These are phyloP conservation scores for Harrya chromipes DNA, from an alignment of 768 basidiomycete genomes.

Conservation along the genomic window DNA sequence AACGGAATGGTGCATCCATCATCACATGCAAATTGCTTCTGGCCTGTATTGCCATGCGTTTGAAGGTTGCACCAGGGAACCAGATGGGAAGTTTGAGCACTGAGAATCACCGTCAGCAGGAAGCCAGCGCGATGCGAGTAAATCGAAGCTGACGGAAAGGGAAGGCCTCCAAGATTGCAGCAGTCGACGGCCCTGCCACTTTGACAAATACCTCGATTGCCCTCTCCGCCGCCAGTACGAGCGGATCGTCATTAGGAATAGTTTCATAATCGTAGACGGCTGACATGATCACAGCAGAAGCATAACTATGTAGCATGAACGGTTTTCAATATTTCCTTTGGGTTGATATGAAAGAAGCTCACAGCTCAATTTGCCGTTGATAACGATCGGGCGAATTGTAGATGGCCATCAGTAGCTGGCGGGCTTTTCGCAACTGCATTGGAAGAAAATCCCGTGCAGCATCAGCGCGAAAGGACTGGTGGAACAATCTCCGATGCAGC, in stretches of 20 bases:
- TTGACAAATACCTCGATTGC: slow-evolving; percentile 27
- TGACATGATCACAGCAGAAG: slow-evolving; percentile 33
- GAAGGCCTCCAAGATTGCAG: slow-evolving; percentile 30
- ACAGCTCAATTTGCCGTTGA: slow-evolving; percentile 31
- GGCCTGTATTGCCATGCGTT: slow-evolving; percentile 28
- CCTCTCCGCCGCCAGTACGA: slow-evolving; percentile 29
- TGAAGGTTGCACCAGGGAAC: slow-evolving; percentile 36
- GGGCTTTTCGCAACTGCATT: slow-evolving; percentile 27
- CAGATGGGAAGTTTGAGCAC: slow-evolving; percentile 31
- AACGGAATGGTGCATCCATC: slow-evolving; percentile 29
- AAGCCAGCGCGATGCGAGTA: background rate
- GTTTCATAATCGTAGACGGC: slow-evolving; percentile 34
- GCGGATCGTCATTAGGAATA: slow-evolving; percentile 24
- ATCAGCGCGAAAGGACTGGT: slow-evolving; percentile 31
- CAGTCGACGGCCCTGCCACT: slow-evolving; percentile 23
- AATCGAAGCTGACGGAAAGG: slow-evolving; percentile 28
- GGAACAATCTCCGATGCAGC: slow-evolving; percentile 32
- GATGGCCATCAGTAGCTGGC: slow-evolving; percentile 21
- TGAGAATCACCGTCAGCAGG: slow-evolving; percentile 17
- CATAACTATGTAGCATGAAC: slow-evolving; percentile 21
- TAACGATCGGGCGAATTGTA: slow-evolving; percentile 25
- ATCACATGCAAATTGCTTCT: slow-evolving; percentile 28
- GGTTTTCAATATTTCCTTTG: slow-evolving; percentile 2
- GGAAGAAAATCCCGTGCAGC: slow-evolving; percentile 24
- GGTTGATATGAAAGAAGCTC: slow-evolving; percentile 9